Evolutionary conservation across 2,329 filamentous ascomycete species (phyloP).

Genomic region (Exophiala sp.): DNA sequence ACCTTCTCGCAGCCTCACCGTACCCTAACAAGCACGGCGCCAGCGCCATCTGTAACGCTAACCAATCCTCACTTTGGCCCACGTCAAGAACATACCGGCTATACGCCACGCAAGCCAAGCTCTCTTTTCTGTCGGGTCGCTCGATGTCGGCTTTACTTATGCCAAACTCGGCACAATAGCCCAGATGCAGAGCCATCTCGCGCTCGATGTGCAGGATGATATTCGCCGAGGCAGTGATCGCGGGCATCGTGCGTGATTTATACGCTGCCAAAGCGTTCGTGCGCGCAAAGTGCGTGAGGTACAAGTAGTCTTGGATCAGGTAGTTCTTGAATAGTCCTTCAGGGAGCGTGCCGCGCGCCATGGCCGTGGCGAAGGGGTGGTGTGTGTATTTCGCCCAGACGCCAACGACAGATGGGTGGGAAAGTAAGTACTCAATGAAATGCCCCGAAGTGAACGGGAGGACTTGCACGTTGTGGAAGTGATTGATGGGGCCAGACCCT

Average conservation of each 20-base stretch:
- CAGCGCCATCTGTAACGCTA: constrained; percentile 79
- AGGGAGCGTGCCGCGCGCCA: constrained; percentile 73
- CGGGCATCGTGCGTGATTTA: constrained; percentile 70
- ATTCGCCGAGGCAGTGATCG: constrained; percentile 65
- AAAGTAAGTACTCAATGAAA: constrained; percentile 79
- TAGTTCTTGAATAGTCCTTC: constrained; percentile 80
- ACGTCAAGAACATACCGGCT: constrained; percentile 85
- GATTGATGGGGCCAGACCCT: constrained; percentile 64
- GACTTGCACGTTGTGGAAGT: constrained; percentile 61
- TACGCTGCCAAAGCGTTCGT: constrained; percentile 83
- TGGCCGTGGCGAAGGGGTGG: constrained; percentile 74
- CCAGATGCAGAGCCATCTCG: constrained; percentile 77
- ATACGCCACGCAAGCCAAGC: constrained; percentile 75
- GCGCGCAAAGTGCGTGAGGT: constrained; percentile 83
- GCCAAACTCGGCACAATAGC: constrained; percentile 79
- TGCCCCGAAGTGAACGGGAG: constrained; percentile 62
- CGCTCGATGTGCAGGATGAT: constrained; percentile 73
- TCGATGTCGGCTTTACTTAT: constrained; percentile 71
- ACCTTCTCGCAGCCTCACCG: constrained; percentile 68
- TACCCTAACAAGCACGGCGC: constrained; percentile 91
- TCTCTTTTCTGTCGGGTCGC: constrained; percentile 60
- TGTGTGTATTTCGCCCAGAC: constrained; percentile 74
- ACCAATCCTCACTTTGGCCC: constrained; percentile 81
- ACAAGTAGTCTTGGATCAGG: constrained; percentile 88
- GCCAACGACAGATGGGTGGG: constrained; percentile 67